A percentile compares a stretch with the other conserved stretches of the same genome.
Conservation (phyloP, 768 basidiomycete genomes). For the Hydnum rufescens region DNA sequence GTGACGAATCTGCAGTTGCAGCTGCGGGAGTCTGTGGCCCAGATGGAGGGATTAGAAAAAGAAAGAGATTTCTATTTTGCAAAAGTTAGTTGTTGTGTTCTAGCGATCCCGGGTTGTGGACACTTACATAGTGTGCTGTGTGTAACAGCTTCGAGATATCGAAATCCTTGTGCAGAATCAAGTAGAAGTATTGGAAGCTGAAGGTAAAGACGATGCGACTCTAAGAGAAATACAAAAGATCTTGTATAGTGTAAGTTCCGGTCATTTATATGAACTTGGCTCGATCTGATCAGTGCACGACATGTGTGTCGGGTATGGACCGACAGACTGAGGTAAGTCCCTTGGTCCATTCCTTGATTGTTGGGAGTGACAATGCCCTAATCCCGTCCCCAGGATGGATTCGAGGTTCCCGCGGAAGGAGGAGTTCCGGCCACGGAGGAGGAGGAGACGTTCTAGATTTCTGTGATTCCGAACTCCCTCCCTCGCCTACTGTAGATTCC, state of each 20-base stretch:
- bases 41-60: constrained; percentile 85
- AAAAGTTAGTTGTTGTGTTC: constrained; percentile 38
- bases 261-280: not conserved
- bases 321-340: constrained; percentile 60
- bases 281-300: not conserved
- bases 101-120: not conserved
- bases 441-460: constrained; percentile 50
- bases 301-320: not conserved
- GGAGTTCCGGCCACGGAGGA: constrained; percentile 33
- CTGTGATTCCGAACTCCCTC: no score
- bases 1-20: constrained; percentile 40
- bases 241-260: constrained; percentile 30
- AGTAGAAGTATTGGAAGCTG: constrained; percentile 36
- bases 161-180: constrained; percentile 83
- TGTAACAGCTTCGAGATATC: constrained; percentile 60
- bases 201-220: constrained; percentile 36
- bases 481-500: not conserved
- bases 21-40: constrained; percentile 58
- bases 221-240: constrained; percentile 77
- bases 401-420: constrained; percentile 64
- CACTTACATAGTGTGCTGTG: not conserved
- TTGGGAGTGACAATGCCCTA: constrained; percentile 2
- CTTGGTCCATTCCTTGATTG: constrained; percentile 2
- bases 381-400: constrained; percentile 48
- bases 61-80: constrained; percentile 98